Percentiles rank a stretch among this genome's conserved stretches.
Evolutionary conservation across 164 flowering plant species (phyloP).

Genomic region (Brasenia schreberi): DNA sequence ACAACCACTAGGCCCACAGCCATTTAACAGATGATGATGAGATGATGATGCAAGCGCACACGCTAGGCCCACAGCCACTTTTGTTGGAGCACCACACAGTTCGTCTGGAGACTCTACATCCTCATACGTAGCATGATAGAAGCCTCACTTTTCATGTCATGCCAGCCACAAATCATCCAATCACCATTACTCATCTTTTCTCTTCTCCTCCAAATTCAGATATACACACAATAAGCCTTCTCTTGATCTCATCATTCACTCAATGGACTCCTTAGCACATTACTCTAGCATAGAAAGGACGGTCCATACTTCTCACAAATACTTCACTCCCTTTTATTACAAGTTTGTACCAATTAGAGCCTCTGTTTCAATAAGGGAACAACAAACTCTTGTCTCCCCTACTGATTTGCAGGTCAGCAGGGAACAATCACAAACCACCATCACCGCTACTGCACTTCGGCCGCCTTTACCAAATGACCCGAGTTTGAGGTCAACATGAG

Average conservation of each 20-base stretch:
- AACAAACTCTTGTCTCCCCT: not conserved
- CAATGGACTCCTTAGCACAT: not conserved
- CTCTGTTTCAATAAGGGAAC: not conserved
- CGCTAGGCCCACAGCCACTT: not conserved
- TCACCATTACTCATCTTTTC: not conserved
- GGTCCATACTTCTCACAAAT: not conserved
- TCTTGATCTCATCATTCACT: not conserved
- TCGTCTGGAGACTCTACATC: not conserved
- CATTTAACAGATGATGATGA: too few species aligned
- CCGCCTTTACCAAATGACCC: slow-evolving; percentile 23
- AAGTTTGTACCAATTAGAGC: not conserved
- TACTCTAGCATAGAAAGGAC: not conserved
- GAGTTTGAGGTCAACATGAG: slow-evolving; percentile 49
- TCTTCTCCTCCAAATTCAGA: not conserved
- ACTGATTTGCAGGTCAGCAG: not conserved
- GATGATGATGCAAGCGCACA: too few species aligned
- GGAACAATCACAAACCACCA: not conserved
- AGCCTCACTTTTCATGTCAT: not conserved
- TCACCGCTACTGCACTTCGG: not conserved
- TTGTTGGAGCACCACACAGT: not conserved
- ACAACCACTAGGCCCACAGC: not conserved
- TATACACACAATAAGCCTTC: not conserved
- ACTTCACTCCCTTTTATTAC: not conserved
- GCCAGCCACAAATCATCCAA: not conserved
- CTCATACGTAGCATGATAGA: not conserved